Evolutionary conservation across 176 grass and related monocot species (phyloP), one percentile per base, ranked within the genome.

Genomic region (Lolium rigidum): DNA sequence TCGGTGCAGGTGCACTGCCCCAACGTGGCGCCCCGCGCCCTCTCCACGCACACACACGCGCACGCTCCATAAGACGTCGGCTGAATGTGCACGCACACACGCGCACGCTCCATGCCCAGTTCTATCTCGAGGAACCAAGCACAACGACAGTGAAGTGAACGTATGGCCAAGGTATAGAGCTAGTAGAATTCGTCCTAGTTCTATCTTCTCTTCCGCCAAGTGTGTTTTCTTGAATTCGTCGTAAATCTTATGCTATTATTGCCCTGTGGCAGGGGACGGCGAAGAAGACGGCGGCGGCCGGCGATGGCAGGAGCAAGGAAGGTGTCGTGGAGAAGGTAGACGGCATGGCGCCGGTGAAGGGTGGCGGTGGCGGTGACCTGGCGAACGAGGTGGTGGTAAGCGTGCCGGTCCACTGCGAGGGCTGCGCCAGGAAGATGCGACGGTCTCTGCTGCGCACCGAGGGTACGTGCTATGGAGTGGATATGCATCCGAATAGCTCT

Each of bases 381-480:
- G 24, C 10, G 9, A 59, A 73, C 8, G 72, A 82, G 70, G 57
- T 89, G 70, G 91, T 91, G 62, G 77, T 95, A 25, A 86, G 80
- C 39, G 89, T 79, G 62, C 74, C 68, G 1, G 83, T 95, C 86
- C 91, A 95, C 86, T 95, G 91, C 68, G 89, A 87, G 24, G 91
- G 84, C 26, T 95, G 91, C 61, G 94, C 65, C 20, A 79, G 89
- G 86, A 93, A 95, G 86, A 12, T 95, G 74, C 85, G 83, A 15
- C 82, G 76, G 13, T 93, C 76, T 8, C 69, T 95, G 5, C 89
- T 63, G 35, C 70, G 86, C 48, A 37, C 89, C 18, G 73, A 91
- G 8, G 88, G 94, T 95, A 87, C 39, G 39, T 41, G 6, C 39
- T 55, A 66, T 57, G 12, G 68, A 22, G 1, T 10, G 21, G 58